These are phyloP conservation scores for Aspergillus novoparasiticus DNA, from an alignment of 2,329 filamentous ascomycete species.

Conservation along the genomic window DNA sequence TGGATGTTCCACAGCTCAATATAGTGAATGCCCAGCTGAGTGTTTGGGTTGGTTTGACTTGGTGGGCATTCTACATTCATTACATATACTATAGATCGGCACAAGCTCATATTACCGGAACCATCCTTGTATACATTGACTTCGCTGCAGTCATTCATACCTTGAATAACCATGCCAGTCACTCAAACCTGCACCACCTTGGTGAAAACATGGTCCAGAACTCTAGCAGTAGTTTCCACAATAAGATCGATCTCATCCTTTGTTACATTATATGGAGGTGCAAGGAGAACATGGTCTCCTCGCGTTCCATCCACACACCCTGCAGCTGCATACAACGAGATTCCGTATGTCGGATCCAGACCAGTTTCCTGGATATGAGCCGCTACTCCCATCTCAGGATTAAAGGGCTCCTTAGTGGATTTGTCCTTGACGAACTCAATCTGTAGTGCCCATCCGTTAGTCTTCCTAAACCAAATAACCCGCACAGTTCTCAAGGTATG, in stretches of 20 bases:
- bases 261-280: constrained; percentile 69
- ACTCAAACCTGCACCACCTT: constrained; percentile 5
- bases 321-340: constrained; percentile 65
- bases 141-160: background rate
- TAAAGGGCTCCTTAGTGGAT: constrained; percentile 56
- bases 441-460: constrained; percentile 13
- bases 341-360: constrained; percentile 45
- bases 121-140: background rate
- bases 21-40: background rate
- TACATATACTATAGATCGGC: background rate
- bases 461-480: background rate
- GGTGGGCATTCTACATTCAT: background rate
- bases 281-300: constrained; percentile 71
- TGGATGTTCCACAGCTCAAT: constrained; percentile 5
- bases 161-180: background rate
- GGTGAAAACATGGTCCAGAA: constrained; percentile 56
- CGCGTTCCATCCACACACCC: constrained; percentile 61
- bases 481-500: no score
- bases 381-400: constrained; percentile 48
- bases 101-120: background rate
- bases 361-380: constrained; percentile 56
- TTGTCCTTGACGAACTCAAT: constrained; percentile 63
- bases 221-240: constrained; percentile 52
- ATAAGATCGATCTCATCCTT: constrained; percentile 59
- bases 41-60: background rate